Percentiles rank a stretch among this genome's conserved stretches.
Evolutionary conservation across 768 basidiomycete species (phyloP).

Genomic region (Pisolithus albus): DNA sequence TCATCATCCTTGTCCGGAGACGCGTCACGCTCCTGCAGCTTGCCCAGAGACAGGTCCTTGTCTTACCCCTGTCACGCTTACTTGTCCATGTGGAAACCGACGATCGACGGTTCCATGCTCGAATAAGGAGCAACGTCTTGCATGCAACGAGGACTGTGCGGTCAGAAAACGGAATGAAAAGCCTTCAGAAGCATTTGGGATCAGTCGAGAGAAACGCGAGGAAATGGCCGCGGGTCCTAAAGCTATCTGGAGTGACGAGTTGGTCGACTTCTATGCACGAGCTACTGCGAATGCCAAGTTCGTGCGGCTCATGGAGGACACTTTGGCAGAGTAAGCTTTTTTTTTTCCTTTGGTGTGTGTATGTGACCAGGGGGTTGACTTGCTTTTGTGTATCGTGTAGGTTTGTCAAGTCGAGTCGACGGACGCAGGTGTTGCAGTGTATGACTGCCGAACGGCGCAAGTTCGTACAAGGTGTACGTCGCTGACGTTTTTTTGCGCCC

Average conservation of each 20-base stretch:
- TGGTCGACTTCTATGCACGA: conserved; percentile 53
- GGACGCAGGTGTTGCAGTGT: conserved; percentile 66
- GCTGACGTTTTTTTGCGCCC: not conserved
- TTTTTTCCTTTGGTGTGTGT: no score
- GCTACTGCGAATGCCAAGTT: conserved; percentile 52
- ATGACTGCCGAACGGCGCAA: conserved; percentile 77
- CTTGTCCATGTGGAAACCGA: conserved; percentile 81
- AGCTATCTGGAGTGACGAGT: conserved; percentile 55
- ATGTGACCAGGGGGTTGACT: no score
- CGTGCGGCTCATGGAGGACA: conserved; percentile 66
- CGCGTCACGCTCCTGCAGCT: conserved; percentile 84
- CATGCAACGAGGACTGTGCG: conserved; percentile 79
- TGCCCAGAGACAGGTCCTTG: conserved; percentile 83
- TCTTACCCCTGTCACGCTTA: conserved; percentile 53
- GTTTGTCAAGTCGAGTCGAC: conserved; percentile 64
- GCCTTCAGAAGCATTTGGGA: conserved; percentile 88
- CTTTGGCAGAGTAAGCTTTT: conserved; percentile 66
- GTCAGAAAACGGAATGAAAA: conserved; percentile 82
- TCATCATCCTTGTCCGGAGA: conserved; percentile 66
- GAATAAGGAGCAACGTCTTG: conserved; percentile 35
- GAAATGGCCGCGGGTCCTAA: conserved; percentile 17
- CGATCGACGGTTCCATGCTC: conserved; percentile 72
- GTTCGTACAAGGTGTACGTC: conserved; percentile 71
- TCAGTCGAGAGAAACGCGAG: conserved; percentile 48
- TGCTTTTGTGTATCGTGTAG: conserved; percentile 35